These are phyloP conservation scores for Zea luxurians DNA, from an alignment of 176 grass and related monocot genomes.

Conservation along the genomic window DNA sequence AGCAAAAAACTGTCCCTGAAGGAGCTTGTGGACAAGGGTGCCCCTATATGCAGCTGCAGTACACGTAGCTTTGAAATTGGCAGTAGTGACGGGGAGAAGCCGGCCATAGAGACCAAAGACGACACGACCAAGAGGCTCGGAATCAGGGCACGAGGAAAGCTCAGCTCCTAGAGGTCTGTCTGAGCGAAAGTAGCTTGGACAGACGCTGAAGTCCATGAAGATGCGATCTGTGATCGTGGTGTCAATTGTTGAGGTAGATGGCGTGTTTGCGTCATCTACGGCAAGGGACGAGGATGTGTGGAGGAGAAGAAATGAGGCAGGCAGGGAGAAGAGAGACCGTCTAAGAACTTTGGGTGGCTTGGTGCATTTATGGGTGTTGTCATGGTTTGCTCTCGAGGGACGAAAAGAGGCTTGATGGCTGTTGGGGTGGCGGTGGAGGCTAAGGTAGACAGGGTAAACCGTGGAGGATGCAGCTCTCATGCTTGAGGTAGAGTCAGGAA, in stretches of 20 bases:
- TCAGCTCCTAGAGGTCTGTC: constrained; percentile 74
- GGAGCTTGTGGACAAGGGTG: constrained; percentile 83
- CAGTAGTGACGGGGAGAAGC: constrained; percentile 61
- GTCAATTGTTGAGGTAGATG: constrained; percentile 37
- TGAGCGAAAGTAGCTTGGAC: constrained; percentile 73
- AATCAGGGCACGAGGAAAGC: constrained; percentile 79
- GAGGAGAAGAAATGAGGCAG: constrained; percentile 46
- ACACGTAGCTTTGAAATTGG: constrained; percentile 82
- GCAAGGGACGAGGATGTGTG: constrained; percentile 39
- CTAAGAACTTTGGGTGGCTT: constrained; percentile 32
- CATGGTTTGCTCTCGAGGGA: constrained; percentile 33
- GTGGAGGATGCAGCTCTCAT: constrained; percentile 37
- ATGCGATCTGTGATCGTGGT: constrained; percentile 74
- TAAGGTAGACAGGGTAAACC: constrained; percentile 7
- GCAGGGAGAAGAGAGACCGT: constrained; percentile 34
- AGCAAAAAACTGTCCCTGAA: constrained; percentile 82
- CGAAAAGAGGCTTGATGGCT: constrained; percentile 27
- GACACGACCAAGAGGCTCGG: constrained; percentile 76
- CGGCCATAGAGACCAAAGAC: constrained; percentile 94
- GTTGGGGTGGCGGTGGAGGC: constrained; percentile 22
- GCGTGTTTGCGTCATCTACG: constrained; percentile 34
- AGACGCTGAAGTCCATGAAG: constrained; percentile 92
- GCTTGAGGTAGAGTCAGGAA: constrained; percentile 32
- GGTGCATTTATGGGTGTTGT: constrained; percentile 23
- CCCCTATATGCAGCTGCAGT: constrained; percentile 71